A percentile compares a stretch with the other conserved stretches of the same genome.
phyloP scores from a whole-genome alignment of 495 filamentous ascomycete genomes.

The Entonaema liquescens region DNA sequence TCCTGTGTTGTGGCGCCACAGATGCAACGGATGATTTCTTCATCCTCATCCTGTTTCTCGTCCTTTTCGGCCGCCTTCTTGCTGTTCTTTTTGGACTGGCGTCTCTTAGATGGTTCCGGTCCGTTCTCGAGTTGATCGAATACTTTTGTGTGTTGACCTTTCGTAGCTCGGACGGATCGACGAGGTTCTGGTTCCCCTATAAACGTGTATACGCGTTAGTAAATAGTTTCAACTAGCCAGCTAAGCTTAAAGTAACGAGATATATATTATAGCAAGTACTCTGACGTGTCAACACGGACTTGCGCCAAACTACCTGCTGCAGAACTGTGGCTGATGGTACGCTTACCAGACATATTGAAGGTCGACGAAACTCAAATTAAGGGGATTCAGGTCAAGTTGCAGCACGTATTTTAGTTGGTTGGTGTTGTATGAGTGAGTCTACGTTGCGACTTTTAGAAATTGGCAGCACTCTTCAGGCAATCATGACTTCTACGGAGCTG shows the following conservation, averaged over 20 bases:
- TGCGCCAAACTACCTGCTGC: constrained; percentile 5
- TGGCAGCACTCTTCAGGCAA: constrained; percentile 43
- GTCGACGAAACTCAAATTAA: constrained; percentile 12
- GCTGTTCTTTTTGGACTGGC: constrained; percentile 66
- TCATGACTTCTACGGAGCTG: constrained; percentile 48
- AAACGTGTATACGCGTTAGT: constrained; percentile 14
- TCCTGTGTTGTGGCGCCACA: constrained; percentile 89
- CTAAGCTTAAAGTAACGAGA: background rate
- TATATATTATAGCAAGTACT: background rate
- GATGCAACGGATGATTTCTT: constrained; percentile 84
- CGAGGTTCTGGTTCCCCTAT: constrained; percentile 76
- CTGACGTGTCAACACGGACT: background rate
- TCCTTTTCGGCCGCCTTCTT: constrained; percentile 61
- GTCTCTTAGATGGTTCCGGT: constrained; percentile 67
- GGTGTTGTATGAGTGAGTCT: constrained; percentile 21
- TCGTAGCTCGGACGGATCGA: constrained; percentile 92
- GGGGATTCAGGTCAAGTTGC: constrained; percentile 3
- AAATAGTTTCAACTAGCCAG: background rate
- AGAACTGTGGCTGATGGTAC: constrained; percentile 17
- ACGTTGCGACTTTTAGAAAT: constrained; percentile 34
- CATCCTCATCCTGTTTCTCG: constrained; percentile 69
- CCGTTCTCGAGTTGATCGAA: constrained; percentile 73
- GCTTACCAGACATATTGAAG: constrained; percentile 49
- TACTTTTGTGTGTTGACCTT: constrained; percentile 91
- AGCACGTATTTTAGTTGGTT: constrained; percentile 15